Percentiles rank a stretch among this genome's conserved stretches.
phyloP scores from a whole-genome alignment of 345 rosid genomes.

The Bruguiera gymnorhiza region DNA sequence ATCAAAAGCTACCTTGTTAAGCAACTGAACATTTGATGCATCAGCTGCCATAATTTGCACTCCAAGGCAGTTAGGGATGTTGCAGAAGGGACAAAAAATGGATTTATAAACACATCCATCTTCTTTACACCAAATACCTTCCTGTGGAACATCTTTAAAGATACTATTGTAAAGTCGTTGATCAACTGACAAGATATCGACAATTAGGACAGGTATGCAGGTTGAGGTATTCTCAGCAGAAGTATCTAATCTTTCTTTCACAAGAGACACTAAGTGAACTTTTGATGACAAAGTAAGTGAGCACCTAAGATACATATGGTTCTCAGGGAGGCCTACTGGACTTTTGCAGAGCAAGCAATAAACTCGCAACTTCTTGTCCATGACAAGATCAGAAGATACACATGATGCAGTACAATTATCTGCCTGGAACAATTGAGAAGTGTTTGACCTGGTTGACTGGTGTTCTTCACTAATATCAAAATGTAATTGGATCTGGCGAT shows the following conservation, averaged over 20 bases:
- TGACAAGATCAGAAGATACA: conserved; percentile 29
- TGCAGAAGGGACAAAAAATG: conserved; percentile 79
- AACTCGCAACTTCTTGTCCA: conserved; percentile 45
- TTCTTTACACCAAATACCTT: conserved; percentile 71
- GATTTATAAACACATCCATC: conserved; percentile 88
- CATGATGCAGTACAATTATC: conserved; percentile 10
- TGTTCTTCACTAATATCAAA: conserved; percentile 29
- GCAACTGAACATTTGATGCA: conserved; percentile 66
- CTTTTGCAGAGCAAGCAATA: conserved; percentile 68
- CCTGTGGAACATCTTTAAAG: conserved; percentile 34
- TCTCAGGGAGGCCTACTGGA: conserved; percentile 62
- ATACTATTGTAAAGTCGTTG: conserved; percentile 39
- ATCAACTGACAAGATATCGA: conserved; percentile 56
- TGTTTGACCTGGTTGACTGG: conserved; percentile 26
- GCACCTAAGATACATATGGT: conserved; percentile 45
- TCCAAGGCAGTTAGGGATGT: conserved; percentile 56
- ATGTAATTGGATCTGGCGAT: conserved; percentile 54
- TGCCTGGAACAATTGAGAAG: not conserved
- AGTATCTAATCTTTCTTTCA: conserved; percentile 35
- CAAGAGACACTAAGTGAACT: conserved; percentile 50
- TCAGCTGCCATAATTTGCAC: conserved; percentile 80
- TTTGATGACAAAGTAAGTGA: conserved; percentile 56
- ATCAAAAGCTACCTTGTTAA: conserved; percentile 50
- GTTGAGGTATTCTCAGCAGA: conserved; percentile 29
- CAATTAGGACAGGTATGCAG: conserved; percentile 50